Conservation (phyloP, 495 filamentous ascomycete genomes). For the Pseudomonodictys pantanalensis region DNA sequence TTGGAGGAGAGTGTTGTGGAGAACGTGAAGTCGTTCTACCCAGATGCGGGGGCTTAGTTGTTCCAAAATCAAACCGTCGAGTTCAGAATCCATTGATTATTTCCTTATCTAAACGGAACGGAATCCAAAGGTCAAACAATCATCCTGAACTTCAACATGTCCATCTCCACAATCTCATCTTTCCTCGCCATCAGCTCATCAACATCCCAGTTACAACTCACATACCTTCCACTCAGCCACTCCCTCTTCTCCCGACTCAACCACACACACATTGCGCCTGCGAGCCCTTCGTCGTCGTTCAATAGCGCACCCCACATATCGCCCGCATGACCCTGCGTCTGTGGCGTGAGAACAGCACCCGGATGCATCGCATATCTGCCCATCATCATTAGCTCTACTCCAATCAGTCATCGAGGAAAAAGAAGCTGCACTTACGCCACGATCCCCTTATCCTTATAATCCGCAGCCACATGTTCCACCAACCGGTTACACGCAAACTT, state of each 20-base stretch:
- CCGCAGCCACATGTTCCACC: conserved; percentile 29
- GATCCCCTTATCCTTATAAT: conserved; percentile 26
- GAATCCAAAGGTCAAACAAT: no score
- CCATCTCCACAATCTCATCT: conserved; percentile 22
- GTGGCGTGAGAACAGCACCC: conserved; percentile 36
- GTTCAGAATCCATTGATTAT: no score
- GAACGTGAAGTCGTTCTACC: conserved; percentile 11
- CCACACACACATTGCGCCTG: conserved; percentile 31
- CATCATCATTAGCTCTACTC: no score
- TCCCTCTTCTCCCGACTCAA: conserved; percentile 27
- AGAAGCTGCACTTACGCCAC: no score
- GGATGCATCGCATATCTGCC: conserved; percentile 37
- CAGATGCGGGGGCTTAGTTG: neutral
- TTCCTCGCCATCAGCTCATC: conserved; percentile 24
- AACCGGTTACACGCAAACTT: conserved; percentile 32
- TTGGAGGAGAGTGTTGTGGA: conserved; percentile 7
- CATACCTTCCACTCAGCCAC: conserved; percentile 34
- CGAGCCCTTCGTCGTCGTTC: conserved; percentile 28
- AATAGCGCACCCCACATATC: conserved; percentile 24
- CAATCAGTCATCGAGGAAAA: no score
- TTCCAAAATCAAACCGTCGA: no score
- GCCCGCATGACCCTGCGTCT: conserved; percentile 26
- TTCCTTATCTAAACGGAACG: no score
- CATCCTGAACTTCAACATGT: conserved; percentile 35
- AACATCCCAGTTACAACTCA: conserved; percentile 30